These are phyloP conservation scores for Suhomyces pyralidae DNA, from an alignment of 805 yeast species.

Conservation along the genomic window DNA sequence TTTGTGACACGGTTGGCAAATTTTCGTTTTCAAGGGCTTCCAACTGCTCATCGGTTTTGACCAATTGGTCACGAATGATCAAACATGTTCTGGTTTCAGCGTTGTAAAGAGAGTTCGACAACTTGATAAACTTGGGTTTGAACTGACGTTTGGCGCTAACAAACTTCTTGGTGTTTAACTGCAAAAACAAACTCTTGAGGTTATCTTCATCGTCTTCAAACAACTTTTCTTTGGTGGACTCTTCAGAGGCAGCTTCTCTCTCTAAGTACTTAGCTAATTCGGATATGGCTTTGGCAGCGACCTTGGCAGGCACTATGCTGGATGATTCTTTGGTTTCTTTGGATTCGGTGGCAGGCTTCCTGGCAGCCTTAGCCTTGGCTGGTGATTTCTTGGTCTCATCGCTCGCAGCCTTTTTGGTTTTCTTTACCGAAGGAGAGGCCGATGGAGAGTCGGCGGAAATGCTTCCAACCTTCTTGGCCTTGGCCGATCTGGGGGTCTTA, in stretches of 20 bases:
- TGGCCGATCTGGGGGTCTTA: slow-evolving; percentile 23
- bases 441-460: slow-evolving; percentile 18
- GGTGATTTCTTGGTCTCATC: slow-evolving; percentile 2
- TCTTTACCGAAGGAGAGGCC: slow-evolving; percentile 19
- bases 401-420: slow-evolving; percentile 5
- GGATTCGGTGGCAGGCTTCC: background rate
- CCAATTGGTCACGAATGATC: slow-evolving; percentile 61
- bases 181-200: slow-evolving; percentile 55
- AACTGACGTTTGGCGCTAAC: slow-evolving; percentile 57
- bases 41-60: slow-evolving; percentile 43
- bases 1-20: slow-evolving; percentile 47
- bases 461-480: slow-evolving; percentile 16
- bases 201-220: slow-evolving; percentile 48
- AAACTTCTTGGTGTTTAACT: slow-evolving; percentile 62
- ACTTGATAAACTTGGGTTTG: slow-evolving; percentile 50
- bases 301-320: slow-evolving; percentile 7
- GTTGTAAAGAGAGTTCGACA: slow-evolving; percentile 47
- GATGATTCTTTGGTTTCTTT: background rate
- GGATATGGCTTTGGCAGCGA: slow-evolving; percentile 47
- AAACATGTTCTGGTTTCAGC: slow-evolving; percentile 49
- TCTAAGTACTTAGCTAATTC: slow-evolving; percentile 63
- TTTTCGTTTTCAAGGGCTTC: slow-evolving; percentile 45
- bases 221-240: slow-evolving; percentile 40
- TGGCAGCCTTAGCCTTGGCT: slow-evolving; percentile 3
- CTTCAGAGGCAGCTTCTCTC: slow-evolving; percentile 23